Percentiles rank a stretch among this genome's conserved stretches.
phyloP scores from a whole-genome alignment of 768 basidiomycete genomes.

The Mycena vitilis region DNA sequence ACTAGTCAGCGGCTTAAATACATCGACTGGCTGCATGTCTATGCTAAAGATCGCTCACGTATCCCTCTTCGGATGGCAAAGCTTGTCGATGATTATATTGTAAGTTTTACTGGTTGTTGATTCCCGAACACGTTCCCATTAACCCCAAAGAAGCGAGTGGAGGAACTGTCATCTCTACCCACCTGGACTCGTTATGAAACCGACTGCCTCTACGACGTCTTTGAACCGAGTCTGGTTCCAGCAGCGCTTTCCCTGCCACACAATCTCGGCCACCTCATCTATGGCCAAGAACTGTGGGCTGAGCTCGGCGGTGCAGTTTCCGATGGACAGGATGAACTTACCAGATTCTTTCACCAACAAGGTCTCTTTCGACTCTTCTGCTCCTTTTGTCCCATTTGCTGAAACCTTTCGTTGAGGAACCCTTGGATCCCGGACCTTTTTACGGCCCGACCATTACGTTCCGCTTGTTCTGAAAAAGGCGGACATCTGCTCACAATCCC shows the following conservation, averaged over 20 bases:
- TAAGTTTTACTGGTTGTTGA: too few relatives aligned
- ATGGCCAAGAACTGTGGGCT: neutral
- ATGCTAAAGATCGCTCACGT: neutral
- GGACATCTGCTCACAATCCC: neutral
- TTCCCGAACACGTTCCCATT: too few relatives aligned
- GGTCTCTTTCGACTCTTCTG: neutral
- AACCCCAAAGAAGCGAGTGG: too few relatives aligned
- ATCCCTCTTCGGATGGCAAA: neutral
- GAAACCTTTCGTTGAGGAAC: neutral
- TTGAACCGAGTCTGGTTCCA: neutral
- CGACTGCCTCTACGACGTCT: neutral
- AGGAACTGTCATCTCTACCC: too few relatives aligned
- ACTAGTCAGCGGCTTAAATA: neutral
- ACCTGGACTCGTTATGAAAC: neutral
- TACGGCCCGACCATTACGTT: neutral
- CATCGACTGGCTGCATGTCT: slow-evolving; percentile 2
- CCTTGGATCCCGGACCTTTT: neutral
- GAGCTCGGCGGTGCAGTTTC: neutral
- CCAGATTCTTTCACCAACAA: neutral
- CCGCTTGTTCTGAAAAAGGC: neutral
- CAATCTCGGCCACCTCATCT: slow-evolving; percentile 5
- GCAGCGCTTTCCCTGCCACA: neutral
- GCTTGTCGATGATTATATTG: neutral
- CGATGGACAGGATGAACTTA: neutral
- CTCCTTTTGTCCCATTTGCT: neutral